Evolutionary conservation across 2,329 filamentous ascomycete species (phyloP).

Genomic region (Gnomoniopsis smithogilvyi): DNA sequence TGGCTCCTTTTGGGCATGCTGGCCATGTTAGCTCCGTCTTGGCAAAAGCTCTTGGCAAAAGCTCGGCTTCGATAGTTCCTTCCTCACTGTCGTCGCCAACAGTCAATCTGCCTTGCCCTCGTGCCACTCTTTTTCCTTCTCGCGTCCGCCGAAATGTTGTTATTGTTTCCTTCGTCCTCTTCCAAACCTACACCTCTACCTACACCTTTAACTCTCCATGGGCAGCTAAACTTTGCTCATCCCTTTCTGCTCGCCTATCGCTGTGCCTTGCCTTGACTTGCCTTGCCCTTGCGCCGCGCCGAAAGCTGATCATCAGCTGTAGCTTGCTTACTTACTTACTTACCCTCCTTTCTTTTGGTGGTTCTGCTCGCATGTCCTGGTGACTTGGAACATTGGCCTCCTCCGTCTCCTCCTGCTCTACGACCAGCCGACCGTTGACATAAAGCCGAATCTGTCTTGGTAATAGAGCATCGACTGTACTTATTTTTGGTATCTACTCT

Average conservation of each 20-base stretch:
- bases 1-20: too few species aligned
- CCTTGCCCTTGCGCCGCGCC: too few species aligned
- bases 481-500: too few species aligned
- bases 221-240: background rate
- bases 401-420: background rate
- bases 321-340: too few species aligned
- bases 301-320: background rate
- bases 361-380: background rate
- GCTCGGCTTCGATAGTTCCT: conserved; percentile 6
- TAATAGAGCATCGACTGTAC: too few species aligned
- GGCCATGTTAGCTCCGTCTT: too few species aligned
- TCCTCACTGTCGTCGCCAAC: background rate
- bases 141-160: too few species aligned
- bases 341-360: background rate
- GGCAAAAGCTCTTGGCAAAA: conserved; percentile 10
- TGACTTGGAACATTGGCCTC: background rate
- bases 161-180: background rate
- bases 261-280: too few species aligned
- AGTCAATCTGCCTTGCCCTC: too few species aligned
- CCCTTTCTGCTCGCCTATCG: too few species aligned
- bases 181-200: background rate
- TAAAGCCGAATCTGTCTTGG: too few species aligned
- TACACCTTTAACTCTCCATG: conserved; percentile 8
- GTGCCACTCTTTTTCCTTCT: too few species aligned
- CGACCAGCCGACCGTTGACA: background rate